Conservation (phyloP, 306 rosid species). For the Macrotyloma uniflorum region DNA sequence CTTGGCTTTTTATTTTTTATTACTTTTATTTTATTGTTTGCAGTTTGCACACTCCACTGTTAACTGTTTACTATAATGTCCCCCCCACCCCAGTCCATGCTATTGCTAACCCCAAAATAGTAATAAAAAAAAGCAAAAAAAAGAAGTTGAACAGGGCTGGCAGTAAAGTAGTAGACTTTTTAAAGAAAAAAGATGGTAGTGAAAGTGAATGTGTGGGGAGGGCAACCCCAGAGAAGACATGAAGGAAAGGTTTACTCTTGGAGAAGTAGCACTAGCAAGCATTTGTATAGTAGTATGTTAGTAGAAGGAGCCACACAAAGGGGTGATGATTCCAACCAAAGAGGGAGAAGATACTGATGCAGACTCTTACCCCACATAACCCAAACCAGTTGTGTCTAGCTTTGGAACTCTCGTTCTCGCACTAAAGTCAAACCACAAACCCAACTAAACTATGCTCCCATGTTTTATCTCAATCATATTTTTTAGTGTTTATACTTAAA, state of each 20-base stretch:
- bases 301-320: conserved; percentile 12
- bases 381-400: neutral
- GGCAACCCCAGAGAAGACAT: conserved; percentile 1
- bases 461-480: neutral
- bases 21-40: neutral
- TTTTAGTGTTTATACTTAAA: no score
- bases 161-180: neutral
- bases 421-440: conserved; percentile 50
- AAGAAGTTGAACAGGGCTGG: neutral
- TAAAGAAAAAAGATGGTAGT: neutral
- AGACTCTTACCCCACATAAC: conserved; percentile 15
- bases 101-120: neutral
- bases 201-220: neutral
- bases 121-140: neutral
- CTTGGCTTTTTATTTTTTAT: conserved; percentile 23
- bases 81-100: neutral
- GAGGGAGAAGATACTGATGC: conserved; percentile 47
- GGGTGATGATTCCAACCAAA: conserved; percentile 39
- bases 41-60: conserved; percentile 3
- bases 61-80: neutral
- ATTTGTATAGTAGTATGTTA: neutral
- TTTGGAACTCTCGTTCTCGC: conserved; percentile 41
- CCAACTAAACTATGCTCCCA: neutral
- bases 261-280: neutral
- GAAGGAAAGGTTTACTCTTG: neutral